Conservation (phyloP, 495 filamentous ascomycete species). For the Pseudoneurospora amorphoporcata region DNA sequence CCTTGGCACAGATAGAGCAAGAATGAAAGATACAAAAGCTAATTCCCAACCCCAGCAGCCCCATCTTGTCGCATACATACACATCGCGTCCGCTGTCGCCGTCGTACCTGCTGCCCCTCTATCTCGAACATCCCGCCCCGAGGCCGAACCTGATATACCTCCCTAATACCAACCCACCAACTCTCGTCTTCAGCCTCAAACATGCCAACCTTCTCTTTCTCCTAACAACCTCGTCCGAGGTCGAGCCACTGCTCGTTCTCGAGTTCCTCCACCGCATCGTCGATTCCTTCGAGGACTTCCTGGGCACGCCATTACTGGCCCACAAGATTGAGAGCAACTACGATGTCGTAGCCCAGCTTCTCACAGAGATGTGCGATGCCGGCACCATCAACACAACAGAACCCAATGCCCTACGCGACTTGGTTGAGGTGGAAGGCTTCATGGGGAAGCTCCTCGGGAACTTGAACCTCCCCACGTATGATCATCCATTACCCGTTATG, state of each 20-base stretch:
- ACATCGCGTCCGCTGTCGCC: conserved; percentile 70
- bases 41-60: conserved; percentile 14
- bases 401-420: conserved; percentile 82
- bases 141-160: conserved; percentile 81
- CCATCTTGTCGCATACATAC: conserved; percentile 47
- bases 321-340: conserved; percentile 80
- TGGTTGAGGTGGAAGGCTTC: conserved; percentile 81
- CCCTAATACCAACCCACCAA: conserved; percentile 72
- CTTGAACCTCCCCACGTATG: conserved; percentile 68
- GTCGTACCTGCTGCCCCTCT: conserved; percentile 66
- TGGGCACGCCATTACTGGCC: conserved; percentile 79
- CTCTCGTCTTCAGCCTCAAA: conserved; percentile 73
- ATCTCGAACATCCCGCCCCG: conserved; percentile 72
- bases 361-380: conserved; percentile 94
- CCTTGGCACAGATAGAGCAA: conserved; percentile 8
- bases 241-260: conserved; percentile 85
- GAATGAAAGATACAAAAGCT: neutral
- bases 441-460: conserved; percentile 86
- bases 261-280: conserved; percentile 91
- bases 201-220: conserved; percentile 87
- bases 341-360: conserved; percentile 86
- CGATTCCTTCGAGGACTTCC: conserved; percentile 89
- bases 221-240: conserved; percentile 68
- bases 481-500: neutral
- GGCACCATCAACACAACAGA: conserved; percentile 86